Evolutionary conservation across 2,329 filamentous ascomycete genomes (phyloP).

Genomic region (Pleoardoris graminearum): DNA sequence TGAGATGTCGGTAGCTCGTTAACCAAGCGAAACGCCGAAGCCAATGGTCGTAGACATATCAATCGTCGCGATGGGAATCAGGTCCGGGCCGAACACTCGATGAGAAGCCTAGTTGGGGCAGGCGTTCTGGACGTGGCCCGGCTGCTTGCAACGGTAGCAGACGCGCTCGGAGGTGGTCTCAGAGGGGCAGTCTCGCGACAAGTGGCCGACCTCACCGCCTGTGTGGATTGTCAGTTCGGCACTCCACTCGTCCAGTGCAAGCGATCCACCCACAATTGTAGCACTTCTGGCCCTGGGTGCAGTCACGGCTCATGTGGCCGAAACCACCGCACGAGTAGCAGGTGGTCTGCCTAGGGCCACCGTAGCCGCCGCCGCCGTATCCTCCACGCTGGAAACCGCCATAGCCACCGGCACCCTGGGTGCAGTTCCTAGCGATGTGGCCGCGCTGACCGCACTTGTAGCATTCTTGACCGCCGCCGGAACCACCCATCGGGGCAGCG

Average conservation of each 20-base stretch:
- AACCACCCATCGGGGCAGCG: constrained; percentile 54
- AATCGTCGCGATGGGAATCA: constrained; percentile 31
- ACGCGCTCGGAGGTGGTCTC: constrained; percentile 90
- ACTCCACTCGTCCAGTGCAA: no score
- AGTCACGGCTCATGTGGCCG: constrained; percentile 97
- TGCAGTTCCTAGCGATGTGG: constrained; percentile 93
- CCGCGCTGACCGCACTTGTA: constrained; percentile 98
- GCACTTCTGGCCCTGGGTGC: constrained; percentile 99
- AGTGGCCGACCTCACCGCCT: constrained; percentile 85
- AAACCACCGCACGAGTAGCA: constrained; percentile 98
- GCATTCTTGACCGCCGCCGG: constrained; percentile 65
- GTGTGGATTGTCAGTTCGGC: constrained; percentile 27
- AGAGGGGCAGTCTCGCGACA: constrained; percentile 94
- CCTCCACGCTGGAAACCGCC: constrained; percentile 49
- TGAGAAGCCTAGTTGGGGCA: constrained; percentile 74
- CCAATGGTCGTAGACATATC: constrained; percentile 21
- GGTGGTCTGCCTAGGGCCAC: constrained; percentile 58
- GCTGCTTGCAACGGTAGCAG: constrained; percentile 94
- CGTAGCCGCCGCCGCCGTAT: constrained; percentile 40
- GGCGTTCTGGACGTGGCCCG: constrained; percentile 88
- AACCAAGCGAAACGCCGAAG: constrained; percentile 30
- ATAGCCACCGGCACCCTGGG: constrained; percentile 62
- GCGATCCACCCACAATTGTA: constrained; percentile 98
- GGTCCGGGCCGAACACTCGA: constrained; percentile 38
- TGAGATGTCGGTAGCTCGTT: constrained; percentile 40